Conservation (phyloP, 805 yeast genomes). For the Lipomyces kockii region DNA sequence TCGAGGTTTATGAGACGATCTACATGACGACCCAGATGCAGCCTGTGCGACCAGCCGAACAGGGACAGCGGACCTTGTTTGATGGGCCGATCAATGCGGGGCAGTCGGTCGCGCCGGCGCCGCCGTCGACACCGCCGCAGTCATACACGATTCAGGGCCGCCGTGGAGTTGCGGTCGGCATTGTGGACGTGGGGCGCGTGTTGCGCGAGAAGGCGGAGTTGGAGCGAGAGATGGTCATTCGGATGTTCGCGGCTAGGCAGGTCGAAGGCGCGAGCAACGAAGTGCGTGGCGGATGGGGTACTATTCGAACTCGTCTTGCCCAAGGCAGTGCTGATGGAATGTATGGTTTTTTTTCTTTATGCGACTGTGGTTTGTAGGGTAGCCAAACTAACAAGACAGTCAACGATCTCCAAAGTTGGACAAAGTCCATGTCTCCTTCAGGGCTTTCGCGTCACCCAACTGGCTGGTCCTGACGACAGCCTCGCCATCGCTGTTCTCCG, state of each 20-base stretch:
- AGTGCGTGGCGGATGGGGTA: constrained; percentile 85
- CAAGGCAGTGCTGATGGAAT: constrained; percentile 70
- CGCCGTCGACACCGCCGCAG: background rate
- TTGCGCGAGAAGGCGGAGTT: constrained; percentile 67
- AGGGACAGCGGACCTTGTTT: background rate
- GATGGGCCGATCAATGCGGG: too few relatives aligned
- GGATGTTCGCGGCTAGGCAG: constrained; percentile 58
- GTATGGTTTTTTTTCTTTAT: constrained; percentile 6
- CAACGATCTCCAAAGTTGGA: constrained; percentile 84
- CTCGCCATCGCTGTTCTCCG: constrained; percentile 24
- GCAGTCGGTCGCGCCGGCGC: background rate
- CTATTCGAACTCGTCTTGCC: constrained; percentile 74
- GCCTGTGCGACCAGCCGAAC: constrained; percentile 41
- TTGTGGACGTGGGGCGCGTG: constrained; percentile 78
- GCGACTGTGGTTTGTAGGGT: constrained; percentile 4
- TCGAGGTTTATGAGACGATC: constrained; percentile 63
- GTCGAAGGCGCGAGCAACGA: constrained; percentile 38
- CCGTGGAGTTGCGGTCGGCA: constrained; percentile 88
- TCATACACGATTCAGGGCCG: constrained; percentile 48
- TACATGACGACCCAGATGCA: constrained; percentile 24
- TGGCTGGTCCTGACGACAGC: constrained; percentile 20
- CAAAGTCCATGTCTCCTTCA: constrained; percentile 66
- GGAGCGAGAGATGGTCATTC: constrained; percentile 71
- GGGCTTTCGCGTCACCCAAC: constrained; percentile 62
- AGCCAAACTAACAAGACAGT: constrained; percentile 43